Conservation (phyloP, 495 filamentous ascomycete genomes). For the Aspergillus ellipticus region DNA sequence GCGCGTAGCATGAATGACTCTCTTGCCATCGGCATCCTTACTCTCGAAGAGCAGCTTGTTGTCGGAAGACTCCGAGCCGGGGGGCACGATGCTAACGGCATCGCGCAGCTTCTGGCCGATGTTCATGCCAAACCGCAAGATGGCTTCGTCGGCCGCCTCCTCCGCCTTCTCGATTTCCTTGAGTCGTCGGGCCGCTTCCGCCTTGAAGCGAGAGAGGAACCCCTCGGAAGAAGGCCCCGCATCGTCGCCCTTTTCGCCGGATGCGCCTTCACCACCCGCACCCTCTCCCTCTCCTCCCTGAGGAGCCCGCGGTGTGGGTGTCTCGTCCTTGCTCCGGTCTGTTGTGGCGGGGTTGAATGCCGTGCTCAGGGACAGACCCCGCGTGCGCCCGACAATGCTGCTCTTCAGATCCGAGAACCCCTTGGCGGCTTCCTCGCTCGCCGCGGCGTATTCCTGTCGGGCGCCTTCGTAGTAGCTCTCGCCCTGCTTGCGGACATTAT, state of each 20-base stretch:
- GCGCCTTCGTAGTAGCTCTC: conserved; percentile 83
- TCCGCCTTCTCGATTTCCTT: conserved; percentile 92
- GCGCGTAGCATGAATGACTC: conserved; percentile 87
- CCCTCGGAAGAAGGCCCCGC: conserved; percentile 41
- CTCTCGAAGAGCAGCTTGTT: conserved; percentile 78
- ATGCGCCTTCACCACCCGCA: conserved; percentile 22
- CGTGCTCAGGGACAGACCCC: conserved; percentile 65
- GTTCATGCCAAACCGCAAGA: conserved; percentile 88
- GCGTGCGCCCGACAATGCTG: conserved; percentile 65
- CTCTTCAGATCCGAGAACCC: conserved; percentile 72
- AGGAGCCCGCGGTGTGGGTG: conserved; percentile 34
- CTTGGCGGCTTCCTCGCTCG: conserved; percentile 76
- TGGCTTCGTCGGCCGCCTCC: conserved; percentile 95
- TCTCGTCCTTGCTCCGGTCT: conserved; percentile 29
- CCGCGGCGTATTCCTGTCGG: conserved; percentile 71
- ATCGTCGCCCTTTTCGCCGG: conserved; percentile 2
- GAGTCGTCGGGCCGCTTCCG: conserved; percentile 77
- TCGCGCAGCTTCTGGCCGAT: conserved; percentile 87
- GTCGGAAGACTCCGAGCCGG: conserved; percentile 38
- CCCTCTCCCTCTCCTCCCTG: conserved; percentile 50
- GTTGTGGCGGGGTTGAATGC: conserved; percentile 26
- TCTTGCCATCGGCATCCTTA: conserved; percentile 82
- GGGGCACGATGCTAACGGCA: conserved; percentile 83
- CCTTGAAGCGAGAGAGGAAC: conserved; percentile 77
- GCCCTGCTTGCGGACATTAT: conserved; percentile 85